These are phyloP conservation scores for Xylariaceae sp. DNA, from an alignment of 2,329 filamentous ascomycete species.

Conservation along the genomic window DNA sequence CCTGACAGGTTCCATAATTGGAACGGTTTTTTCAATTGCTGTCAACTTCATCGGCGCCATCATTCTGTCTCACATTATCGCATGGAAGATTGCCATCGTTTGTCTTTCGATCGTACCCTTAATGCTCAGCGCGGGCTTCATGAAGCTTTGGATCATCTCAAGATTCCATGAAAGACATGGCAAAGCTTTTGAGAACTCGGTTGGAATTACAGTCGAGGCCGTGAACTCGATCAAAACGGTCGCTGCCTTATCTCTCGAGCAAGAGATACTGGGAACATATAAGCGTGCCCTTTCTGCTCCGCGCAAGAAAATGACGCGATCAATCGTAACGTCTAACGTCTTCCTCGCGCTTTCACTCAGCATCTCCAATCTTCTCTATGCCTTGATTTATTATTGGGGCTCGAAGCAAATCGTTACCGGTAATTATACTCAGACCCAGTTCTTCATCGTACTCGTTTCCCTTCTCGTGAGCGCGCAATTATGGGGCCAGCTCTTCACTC, in stretches of 20 bases:
- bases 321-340: slow-evolving; percentile 50
- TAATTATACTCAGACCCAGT: slow-evolving; percentile 61
- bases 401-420: slow-evolving; percentile 65
- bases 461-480: slow-evolving; percentile 70
- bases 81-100: slow-evolving; percentile 73
- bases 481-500: slow-evolving; percentile 70
- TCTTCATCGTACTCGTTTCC: slow-evolving; percentile 69
- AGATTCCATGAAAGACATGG: slow-evolving; percentile 61
- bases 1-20: slow-evolving; percentile 66
- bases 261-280: slow-evolving; percentile 51
- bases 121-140: slow-evolving; percentile 63
- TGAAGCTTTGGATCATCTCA: slow-evolving; percentile 61
- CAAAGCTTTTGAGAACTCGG: slow-evolving; percentile 60
- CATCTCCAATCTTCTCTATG: slow-evolving; percentile 64
- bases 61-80: slow-evolving; percentile 65
- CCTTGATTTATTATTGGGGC: slow-evolving; percentile 78
- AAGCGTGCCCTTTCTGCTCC: slow-evolving; percentile 46
- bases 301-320: slow-evolving; percentile 51
- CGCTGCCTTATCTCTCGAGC: slow-evolving; percentile 51
- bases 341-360: slow-evolving; percentile 59
- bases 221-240: slow-evolving; percentile 63
- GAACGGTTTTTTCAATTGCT: slow-evolving; percentile 63
- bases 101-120: slow-evolving; percentile 66
- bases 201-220: slow-evolving; percentile 63
- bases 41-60: slow-evolving; percentile 67